Percentiles rank a stretch among this genome's conserved stretches.
Conservation (phyloP, 2,329 filamentous ascomycete genomes). For the Aspergillus chevalieri region DNA sequence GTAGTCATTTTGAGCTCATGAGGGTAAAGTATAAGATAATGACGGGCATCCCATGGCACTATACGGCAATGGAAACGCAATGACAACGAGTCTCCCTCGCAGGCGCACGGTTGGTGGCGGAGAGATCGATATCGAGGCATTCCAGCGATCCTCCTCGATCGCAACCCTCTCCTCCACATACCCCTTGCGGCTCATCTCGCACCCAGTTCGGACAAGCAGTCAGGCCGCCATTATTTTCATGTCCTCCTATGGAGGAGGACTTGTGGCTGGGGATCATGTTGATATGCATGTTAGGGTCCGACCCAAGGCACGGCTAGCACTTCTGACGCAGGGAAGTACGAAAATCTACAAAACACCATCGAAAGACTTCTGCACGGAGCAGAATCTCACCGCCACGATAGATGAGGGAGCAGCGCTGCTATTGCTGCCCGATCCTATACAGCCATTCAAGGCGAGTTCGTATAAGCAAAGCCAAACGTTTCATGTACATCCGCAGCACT, state of each 20-base stretch:
- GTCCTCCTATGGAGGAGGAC: not conserved
- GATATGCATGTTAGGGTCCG: not conserved
- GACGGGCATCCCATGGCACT: not conserved
- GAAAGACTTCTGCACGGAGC: not conserved
- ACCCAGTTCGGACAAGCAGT: not conserved
- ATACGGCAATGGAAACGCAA: not conserved
- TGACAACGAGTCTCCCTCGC: not conserved
- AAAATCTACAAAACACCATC: constrained; percentile 2
- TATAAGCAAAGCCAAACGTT: not conserved
- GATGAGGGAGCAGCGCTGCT: not conserved
- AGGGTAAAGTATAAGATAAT: not conserved
- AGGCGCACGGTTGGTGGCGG: not conserved
- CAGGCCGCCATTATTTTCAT: not conserved
- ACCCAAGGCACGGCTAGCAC: not conserved
- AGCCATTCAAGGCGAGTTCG: constrained; percentile 1
- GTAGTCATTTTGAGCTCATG: not conserved
- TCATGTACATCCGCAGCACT: not conserved
- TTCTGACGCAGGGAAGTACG: not conserved
- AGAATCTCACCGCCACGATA: not conserved
- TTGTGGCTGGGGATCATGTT: not conserved
- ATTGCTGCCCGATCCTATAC: not conserved
- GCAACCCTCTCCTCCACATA: not conserved
- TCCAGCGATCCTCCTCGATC: not conserved
- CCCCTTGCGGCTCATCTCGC: not conserved
- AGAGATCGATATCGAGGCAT: not conserved